Conservation (phyloP, 139 green algal species). For the Picochlorum sp. region DNA sequence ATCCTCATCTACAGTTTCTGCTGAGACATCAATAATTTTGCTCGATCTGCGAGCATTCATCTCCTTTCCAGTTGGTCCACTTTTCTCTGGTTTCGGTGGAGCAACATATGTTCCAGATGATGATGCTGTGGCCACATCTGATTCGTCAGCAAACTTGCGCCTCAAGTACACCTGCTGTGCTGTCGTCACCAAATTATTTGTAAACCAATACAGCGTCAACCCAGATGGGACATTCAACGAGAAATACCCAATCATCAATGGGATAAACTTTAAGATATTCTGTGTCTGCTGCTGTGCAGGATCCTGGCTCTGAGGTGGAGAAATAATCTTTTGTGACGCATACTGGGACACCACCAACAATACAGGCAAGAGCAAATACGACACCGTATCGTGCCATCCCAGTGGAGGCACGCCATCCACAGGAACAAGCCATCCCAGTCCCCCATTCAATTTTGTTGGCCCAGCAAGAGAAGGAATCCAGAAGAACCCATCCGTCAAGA, state of each 20-base stretch:
- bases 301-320: slow-evolving; percentile 40
- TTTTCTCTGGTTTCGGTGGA: slow-evolving; percentile 35
- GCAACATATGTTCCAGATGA: slow-evolving; percentile 24
- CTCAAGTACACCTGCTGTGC: slow-evolving; percentile 59
- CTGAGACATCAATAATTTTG: slow-evolving; percentile 26
- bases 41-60: slow-evolving; percentile 34
- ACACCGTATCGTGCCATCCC: slow-evolving; percentile 51
- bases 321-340: slow-evolving; percentile 68
- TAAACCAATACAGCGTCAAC: slow-evolving; percentile 98
- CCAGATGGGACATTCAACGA: slow-evolving; percentile 94
- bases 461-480: slow-evolving; percentile 87
- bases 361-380: slow-evolving; percentile 64
- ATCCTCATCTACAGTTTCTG: background rate
- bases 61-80: slow-evolving; percentile 27
- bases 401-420: slow-evolving; percentile 52
- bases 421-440: slow-evolving; percentile 66
- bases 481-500: slow-evolving; percentile 86
- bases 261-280: slow-evolving; percentile 93
- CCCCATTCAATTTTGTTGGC: slow-evolving; percentile 51
- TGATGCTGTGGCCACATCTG: background rate
- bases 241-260: slow-evolving; percentile 97
- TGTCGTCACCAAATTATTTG: slow-evolving; percentile 93
- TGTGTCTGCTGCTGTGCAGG: slow-evolving; percentile 58
- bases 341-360: slow-evolving; percentile 67
- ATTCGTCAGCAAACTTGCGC: slow-evolving; percentile 9